Evolutionary conservation across 2,329 filamentous ascomycete species (phyloP).

Genomic region (Nemania sp.): DNA sequence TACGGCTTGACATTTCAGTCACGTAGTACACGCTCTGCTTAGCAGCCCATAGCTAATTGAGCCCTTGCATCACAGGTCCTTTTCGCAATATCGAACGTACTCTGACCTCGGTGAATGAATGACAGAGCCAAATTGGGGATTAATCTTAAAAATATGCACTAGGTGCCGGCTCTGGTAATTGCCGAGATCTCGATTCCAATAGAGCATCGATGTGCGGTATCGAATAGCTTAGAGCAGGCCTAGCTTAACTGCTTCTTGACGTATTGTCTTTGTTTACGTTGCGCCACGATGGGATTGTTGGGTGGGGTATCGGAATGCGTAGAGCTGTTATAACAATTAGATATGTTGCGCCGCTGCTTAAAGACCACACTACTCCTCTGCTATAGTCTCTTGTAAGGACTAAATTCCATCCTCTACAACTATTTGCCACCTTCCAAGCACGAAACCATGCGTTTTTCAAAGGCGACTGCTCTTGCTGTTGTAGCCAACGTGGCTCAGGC

Average conservation of each 20-base stretch:
- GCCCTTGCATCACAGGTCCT: no score
- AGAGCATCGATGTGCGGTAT: neutral
- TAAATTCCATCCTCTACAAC: neutral
- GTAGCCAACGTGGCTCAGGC: constrained; percentile 49
- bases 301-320: constrained; percentile 3
- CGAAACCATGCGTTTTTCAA: constrained; percentile 48
- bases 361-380: neutral
- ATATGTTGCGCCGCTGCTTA: constrained; percentile 3
- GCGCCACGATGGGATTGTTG: constrained; percentile 1
- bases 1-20: neutral
- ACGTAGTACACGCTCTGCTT: neutral
- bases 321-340: neutral
- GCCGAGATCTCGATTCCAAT: constrained; percentile 18
- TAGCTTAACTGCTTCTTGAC: neutral
- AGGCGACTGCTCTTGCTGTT: constrained; percentile 43
- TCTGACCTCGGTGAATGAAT: neutral
- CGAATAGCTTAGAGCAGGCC: neutral
- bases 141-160: constrained; percentile 7
- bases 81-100: neutral
- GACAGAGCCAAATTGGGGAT: neutral
- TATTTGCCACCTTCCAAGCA: neutral
- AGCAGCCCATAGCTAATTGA: neutral
- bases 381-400: neutral
- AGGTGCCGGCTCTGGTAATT: constrained; percentile 17
- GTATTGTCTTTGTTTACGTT: constrained; percentile 6